phyloP scores from a whole-genome alignment of 192 early-diverging fungal species.

The Coemansia reversa region DNA sequence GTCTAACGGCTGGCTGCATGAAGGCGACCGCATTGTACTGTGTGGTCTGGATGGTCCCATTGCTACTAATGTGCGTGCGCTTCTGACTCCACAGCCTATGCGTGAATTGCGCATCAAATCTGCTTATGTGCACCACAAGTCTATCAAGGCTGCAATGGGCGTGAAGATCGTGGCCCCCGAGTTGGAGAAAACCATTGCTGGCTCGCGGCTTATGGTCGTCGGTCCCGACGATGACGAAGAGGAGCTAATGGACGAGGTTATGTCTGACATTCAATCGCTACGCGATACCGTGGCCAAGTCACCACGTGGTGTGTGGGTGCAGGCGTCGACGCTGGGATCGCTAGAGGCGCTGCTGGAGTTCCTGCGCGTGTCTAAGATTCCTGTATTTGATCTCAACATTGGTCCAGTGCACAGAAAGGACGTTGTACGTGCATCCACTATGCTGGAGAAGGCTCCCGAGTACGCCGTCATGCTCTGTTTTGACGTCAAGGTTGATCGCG shows the following conservation, averaged over 20 bases:
- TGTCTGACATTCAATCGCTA: conserved; percentile 80
- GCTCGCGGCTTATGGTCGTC: conserved; percentile 89
- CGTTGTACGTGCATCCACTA: conserved; percentile 83
- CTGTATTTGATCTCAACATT: conserved; percentile 94
- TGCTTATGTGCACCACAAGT: conserved; percentile 92
- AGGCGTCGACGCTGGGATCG: conserved; percentile 97
- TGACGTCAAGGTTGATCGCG: conserved; percentile 87
- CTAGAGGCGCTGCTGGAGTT: conserved; percentile 96
- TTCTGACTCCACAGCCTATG: conserved; percentile 99
- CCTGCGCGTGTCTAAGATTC: conserved; percentile 86
- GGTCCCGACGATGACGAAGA: conserved; percentile 97
- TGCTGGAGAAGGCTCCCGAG: conserved; percentile 90
- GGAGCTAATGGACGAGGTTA: conserved; percentile 91
- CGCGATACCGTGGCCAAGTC: conserved; percentile 77
- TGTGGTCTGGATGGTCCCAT: conserved; percentile 95
- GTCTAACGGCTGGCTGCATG: conserved; percentile 89
- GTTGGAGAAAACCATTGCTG: conserved; percentile 95
- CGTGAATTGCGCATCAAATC: conserved; percentile 96
- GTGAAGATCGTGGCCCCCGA: conserved; percentile 94
- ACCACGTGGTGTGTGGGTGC: conserved; percentile 93
- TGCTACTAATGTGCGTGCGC: conserved; percentile 85
- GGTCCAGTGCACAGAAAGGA: conserved; percentile 98
- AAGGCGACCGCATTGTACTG: conserved; percentile 94
- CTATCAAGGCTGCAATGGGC: conserved; percentile 94
- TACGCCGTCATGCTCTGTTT: conserved; percentile 85